Conservation (phyloP, 1,284 basidiomycete genomes). For the Cronartium quercuum region DNA sequence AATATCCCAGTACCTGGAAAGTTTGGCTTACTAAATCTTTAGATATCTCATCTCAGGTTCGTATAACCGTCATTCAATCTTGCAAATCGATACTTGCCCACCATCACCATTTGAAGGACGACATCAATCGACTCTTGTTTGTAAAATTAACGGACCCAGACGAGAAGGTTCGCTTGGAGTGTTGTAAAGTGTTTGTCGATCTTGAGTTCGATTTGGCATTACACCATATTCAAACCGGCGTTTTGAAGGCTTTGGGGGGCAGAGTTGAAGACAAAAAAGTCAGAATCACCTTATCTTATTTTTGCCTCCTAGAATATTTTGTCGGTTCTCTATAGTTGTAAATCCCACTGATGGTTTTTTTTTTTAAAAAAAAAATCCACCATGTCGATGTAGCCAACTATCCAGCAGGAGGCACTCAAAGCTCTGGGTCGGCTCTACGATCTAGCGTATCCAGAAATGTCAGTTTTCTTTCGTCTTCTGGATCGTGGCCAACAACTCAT, state of each 20-base stretch:
- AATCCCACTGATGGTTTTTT: neutral
- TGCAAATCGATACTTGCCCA: slow-evolving; percentile 60
- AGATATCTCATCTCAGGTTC: slow-evolving; percentile 67
- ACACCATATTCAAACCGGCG: slow-evolving; percentile 66
- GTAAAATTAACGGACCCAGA: slow-evolving; percentile 76
- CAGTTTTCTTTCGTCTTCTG: slow-evolving; percentile 46
- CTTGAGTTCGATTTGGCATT: slow-evolving; percentile 84
- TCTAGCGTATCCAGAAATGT: slow-evolving; percentile 84
- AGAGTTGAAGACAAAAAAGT: slow-evolving; percentile 83
- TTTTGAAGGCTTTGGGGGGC: slow-evolving; percentile 63
- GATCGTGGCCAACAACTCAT: no score
- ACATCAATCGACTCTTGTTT: slow-evolving; percentile 65
- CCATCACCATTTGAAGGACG: slow-evolving; percentile 63
- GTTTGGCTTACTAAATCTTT: slow-evolving; percentile 73
- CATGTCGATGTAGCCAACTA: slow-evolving; percentile 55
- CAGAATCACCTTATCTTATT: slow-evolving; percentile 35
- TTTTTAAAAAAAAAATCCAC: neutral
- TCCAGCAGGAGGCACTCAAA: slow-evolving; percentile 73
- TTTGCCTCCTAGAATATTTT: neutral
- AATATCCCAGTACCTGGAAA: slow-evolving; percentile 78
- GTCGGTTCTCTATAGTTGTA: neutral
- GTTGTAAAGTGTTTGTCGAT: slow-evolving; percentile 71
- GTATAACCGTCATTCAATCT: slow-evolving; percentile 72
- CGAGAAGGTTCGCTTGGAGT: slow-evolving; percentile 79
- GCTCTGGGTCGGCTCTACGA: slow-evolving; percentile 72